Percentiles rank a stretch among this genome's conserved stretches.
Conservation (phyloP, 75 land plant genomes). For the Adiantum capillusveneris region DNA sequence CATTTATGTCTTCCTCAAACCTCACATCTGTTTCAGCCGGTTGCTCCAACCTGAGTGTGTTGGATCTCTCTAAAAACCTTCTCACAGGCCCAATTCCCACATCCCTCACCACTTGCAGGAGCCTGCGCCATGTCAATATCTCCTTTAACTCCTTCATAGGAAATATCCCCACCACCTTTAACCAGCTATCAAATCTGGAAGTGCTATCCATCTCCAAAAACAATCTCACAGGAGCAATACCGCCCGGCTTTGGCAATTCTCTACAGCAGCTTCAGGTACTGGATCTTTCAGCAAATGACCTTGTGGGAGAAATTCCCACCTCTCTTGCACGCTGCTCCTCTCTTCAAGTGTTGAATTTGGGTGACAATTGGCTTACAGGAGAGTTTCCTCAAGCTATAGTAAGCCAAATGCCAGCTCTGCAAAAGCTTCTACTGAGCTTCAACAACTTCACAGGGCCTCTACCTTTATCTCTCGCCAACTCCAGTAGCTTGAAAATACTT, state of each 20-base stretch:
- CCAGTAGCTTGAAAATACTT: no score
- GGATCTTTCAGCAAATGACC: not conserved
- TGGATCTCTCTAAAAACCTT: not conserved
- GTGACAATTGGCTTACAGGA: not conserved
- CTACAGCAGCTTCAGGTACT: not conserved
- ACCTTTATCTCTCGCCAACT: no score
- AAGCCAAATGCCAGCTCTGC: not conserved
- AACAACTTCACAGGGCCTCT: no score
- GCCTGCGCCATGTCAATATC: no score
- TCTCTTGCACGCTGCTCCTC: not conserved
- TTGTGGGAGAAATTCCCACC: not conserved
- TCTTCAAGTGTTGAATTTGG: not conserved
- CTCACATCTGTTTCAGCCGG: no score
- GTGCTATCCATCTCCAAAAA: no score
- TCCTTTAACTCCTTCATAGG: no score
- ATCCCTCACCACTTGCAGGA: not conserved
- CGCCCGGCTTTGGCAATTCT: not conserved
- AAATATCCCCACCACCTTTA: not conserved
- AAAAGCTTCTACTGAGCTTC: not conserved
- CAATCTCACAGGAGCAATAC: not conserved
- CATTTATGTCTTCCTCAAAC: no score
- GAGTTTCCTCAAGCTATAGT: not conserved
- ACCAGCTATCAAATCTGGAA: not conserved
- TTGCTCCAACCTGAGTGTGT: not conserved
- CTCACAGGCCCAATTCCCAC: not conserved